Conservation (phyloP, 1,139 yeast genomes). For the Yamadazyma spencermartinsiae region DNA sequence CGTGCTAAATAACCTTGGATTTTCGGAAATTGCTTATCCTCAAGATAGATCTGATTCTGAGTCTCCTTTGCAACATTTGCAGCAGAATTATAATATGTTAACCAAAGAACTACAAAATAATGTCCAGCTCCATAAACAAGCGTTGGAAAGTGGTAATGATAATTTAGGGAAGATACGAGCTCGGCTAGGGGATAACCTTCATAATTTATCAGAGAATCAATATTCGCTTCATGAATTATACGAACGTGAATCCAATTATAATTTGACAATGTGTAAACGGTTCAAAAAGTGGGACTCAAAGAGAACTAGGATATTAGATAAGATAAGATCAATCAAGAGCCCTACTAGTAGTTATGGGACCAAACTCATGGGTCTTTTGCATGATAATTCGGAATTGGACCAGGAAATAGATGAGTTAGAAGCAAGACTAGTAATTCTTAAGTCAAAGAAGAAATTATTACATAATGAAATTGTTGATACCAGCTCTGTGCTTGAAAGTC, state of each 20-base stretch:
- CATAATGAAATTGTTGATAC: constrained; percentile 48
- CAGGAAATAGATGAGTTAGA: constrained; percentile 46
- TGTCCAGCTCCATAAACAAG: constrained; percentile 23
- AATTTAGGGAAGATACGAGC: constrained; percentile 30
- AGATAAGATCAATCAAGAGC: constrained; percentile 43
- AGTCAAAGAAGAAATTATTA: constrained; percentile 37
- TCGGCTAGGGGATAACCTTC: constrained; percentile 27
- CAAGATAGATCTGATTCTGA: constrained; percentile 2
- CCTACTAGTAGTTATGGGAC: constrained; percentile 45
- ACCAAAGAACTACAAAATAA: constrained; percentile 24
- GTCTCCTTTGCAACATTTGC: constrained; percentile 32
- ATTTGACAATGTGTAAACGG: constrained; percentile 27
- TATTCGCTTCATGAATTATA: constrained; percentile 54
- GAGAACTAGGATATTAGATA: constrained; percentile 32
- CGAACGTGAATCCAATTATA: constrained; percentile 34
- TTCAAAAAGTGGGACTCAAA: constrained; percentile 49
- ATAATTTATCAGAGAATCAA: constrained; percentile 42
- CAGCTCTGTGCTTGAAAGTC: constrained; percentile 55
- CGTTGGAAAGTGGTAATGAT: constrained; percentile 32
- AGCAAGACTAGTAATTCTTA: constrained; percentile 32
- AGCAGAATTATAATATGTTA: constrained; percentile 21
- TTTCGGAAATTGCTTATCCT: background rate
- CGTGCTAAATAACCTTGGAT: background rate
- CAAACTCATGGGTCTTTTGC: constrained; percentile 39
- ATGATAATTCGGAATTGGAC: constrained; percentile 36